Evolutionary conservation across 1,284 basidiomycete genomes (phyloP).

Genomic region (Ceratobasidium sp.): DNA sequence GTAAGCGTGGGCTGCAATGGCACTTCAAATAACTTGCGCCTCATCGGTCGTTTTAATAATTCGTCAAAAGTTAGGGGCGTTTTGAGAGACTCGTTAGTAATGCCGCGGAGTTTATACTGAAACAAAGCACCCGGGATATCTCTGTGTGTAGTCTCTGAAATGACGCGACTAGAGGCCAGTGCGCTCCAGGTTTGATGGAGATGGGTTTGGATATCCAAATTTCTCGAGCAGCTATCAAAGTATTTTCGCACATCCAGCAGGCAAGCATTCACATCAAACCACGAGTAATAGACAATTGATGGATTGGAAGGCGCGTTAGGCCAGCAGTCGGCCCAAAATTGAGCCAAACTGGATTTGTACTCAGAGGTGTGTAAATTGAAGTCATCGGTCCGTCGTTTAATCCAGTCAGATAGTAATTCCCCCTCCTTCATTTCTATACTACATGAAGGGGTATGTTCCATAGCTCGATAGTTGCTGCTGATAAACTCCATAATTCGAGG

Average conservation of each 20-base stretch:
- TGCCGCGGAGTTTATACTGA: too few species aligned
- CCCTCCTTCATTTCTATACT: not conserved
- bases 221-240: conserved; percentile 8
- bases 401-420: not conserved
- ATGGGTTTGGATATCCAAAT: not conserved
- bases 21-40: too few species aligned
- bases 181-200: not conserved
- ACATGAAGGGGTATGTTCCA: too few species aligned
- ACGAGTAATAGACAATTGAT: not conserved
- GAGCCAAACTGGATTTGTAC: not conserved
- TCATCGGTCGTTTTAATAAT: too few species aligned
- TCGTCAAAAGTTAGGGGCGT: too few species aligned
- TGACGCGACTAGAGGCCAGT: not conserved
- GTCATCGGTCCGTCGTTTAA: not conserved
- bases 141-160: too few species aligned
- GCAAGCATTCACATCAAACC: conserved; percentile 2
- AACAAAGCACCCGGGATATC: too few species aligned
- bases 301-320: not conserved
- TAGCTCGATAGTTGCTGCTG: too few species aligned
- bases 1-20: not conserved
- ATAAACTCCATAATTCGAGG: too few species aligned
- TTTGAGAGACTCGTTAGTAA: too few species aligned
- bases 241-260: not conserved
- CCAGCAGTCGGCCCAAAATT: not conserved
- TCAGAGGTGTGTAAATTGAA: not conserved